Conservation (phyloP, 495 filamentous ascomycete species). For the Aspergillus diversus region DNA sequence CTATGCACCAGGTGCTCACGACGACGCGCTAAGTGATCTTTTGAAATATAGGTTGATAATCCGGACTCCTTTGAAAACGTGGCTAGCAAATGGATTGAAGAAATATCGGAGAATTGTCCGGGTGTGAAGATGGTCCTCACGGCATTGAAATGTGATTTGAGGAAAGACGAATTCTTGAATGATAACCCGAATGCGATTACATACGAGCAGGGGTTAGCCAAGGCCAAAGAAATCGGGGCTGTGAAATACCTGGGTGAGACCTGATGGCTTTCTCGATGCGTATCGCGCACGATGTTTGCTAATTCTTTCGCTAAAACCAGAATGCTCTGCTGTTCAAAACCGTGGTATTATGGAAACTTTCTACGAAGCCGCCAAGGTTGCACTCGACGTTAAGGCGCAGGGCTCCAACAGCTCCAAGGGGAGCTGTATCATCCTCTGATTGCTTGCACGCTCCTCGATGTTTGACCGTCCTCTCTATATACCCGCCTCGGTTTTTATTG, state of each 20-base stretch:
- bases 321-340: conserved; percentile 98
- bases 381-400: conserved; percentile 76
- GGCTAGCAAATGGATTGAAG: conserved; percentile 95
- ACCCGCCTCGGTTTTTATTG: conserved; percentile 20
- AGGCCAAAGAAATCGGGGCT: conserved; percentile 85
- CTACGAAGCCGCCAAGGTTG: conserved; percentile 97
- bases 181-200: conserved; percentile 72
- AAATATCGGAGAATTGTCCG: conserved; percentile 96
- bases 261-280: neutral
- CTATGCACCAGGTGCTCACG: neutral
- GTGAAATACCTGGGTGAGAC: conserved; percentile 82
- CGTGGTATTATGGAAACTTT: conserved; percentile 97
- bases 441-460: neutral
- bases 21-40: conserved; percentile 18
- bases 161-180: conserved; percentile 67
- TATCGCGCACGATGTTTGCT: conserved; percentile 10
- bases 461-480: conserved; percentile 19
- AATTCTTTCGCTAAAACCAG: conserved; percentile 43
- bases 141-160: conserved; percentile 93
- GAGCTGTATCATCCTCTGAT: conserved; percentile 42
- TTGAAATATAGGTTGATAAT: conserved; percentile 70
- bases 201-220: conserved; percentile 90
- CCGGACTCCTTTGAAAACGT: conserved; percentile 97
- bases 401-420: conserved; percentile 39
- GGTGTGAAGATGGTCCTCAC: conserved; percentile 95